Evolutionary conservation across 2,329 filamentous ascomycete genomes (phyloP).

Genomic region (Aspergillus proliferans): DNA sequence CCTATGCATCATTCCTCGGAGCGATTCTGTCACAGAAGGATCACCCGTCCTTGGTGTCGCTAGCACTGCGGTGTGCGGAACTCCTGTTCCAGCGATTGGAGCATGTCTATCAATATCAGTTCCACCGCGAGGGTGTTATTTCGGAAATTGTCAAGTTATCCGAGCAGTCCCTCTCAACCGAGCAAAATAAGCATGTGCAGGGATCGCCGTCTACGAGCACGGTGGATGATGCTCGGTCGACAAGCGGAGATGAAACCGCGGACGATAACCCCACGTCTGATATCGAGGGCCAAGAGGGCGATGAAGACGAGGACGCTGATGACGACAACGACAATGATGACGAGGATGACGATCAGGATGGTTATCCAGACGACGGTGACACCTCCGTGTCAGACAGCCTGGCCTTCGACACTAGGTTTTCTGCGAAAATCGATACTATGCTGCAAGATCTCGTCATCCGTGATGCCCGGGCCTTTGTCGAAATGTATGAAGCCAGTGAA

Average conservation of each 20-base stretch:
- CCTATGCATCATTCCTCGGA: conserved; percentile 91
- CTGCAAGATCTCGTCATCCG: conserved; percentile 68
- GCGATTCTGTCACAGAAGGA: conserved; percentile 95
- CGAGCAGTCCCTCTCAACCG: conserved; percentile 31
- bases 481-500: conserved; percentile 71
- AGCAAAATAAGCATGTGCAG: conserved; percentile 11
- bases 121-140: conserved; percentile 94
- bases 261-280: conserved; percentile 31
- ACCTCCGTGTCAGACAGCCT: conserved; percentile 65
- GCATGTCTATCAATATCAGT: conserved; percentile 87
- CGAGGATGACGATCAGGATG: conserved; percentile 48
- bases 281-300: conserved; percentile 48
- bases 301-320: conserved; percentile 51
- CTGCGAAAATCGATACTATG: conserved; percentile 39
- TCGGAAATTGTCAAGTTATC: conserved; percentile 81
- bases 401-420: conserved; percentile 43
- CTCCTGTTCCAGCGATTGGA: conserved; percentile 78
- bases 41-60: conserved; percentile 77
- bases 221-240: conserved; percentile 5
- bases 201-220: conserved; percentile 14
- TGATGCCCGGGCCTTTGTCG: conserved; percentile 75
- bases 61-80: conserved; percentile 82
- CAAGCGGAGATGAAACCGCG: conserved; percentile 22
- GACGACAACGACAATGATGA: conserved; percentile 48
- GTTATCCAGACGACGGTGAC: conserved; percentile 37